These are phyloP conservation scores for Coemansia sp. DNA, from an alignment of 192 early-diverging fungal species.

Conservation along the genomic window DNA sequence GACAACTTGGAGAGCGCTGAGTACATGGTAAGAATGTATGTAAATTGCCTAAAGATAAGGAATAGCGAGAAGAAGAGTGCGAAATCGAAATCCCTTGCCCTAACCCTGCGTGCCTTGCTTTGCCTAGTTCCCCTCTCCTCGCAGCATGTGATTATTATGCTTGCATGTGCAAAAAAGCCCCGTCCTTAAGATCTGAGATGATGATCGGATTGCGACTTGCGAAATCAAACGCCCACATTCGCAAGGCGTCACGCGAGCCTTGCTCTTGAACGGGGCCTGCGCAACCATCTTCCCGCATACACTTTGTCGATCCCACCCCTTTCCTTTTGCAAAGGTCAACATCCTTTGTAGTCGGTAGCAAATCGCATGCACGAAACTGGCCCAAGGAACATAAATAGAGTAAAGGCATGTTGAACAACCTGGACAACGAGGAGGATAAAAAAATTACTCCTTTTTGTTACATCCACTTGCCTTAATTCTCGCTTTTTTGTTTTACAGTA, in stretches of 20 bases:
- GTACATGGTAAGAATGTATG: not conserved
- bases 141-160: slow-evolving; percentile 1
- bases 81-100: not conserved
- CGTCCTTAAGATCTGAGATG: not conserved
- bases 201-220: not conserved
- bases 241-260: not conserved
- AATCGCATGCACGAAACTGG: no score
- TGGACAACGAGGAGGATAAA: no score
- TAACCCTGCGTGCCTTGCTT: not conserved
- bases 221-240: not conserved
- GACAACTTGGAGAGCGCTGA: not conserved
- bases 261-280: not conserved
- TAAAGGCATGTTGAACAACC: no score
- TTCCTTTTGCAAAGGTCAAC: no score
- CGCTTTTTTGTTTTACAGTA: not conserved
- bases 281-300: not conserved
- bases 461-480: not conserved
- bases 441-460: not conserved
- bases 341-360: no score
- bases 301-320: no score
- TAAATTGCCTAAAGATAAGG: not conserved
- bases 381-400: no score
- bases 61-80: not conserved
- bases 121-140: not conserved
- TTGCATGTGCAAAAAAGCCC: no score